These are phyloP conservation scores for Ustilago trichophora DNA, from an alignment of 1,284 basidiomycete genomes.

Conservation along the genomic window DNA sequence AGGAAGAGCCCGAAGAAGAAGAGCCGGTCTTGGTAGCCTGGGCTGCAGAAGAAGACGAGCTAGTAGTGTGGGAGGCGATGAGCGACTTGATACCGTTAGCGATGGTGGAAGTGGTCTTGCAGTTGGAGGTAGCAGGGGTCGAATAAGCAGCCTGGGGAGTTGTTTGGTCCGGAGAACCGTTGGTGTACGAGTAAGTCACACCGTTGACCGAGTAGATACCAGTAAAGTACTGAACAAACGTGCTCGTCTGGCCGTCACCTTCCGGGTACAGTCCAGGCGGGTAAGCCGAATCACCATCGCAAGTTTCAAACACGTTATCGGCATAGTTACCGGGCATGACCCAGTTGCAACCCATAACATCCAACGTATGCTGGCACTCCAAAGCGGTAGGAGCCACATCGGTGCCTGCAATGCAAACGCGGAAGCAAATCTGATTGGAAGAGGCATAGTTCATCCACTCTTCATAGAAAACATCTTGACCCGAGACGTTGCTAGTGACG, in stretches of 20 bases:
- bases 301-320: conserved; percentile 60
- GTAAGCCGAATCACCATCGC: conserved; percentile 65
- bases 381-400: conserved; percentile 51
- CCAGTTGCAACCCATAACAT: conserved; percentile 67
- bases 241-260: conserved; percentile 55
- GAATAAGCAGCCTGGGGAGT: conserved; percentile 64
- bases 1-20: conserved; percentile 3
- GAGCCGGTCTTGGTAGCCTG: conserved; percentile 7
- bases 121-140: conserved; percentile 58
- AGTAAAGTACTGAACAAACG: conserved; percentile 63
- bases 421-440: conserved; percentile 63
- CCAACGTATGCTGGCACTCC: conserved; percentile 64
- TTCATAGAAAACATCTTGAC: conserved; percentile 70
- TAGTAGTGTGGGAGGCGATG: conserved; percentile 11
- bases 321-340: conserved; percentile 66
- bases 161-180: conserved; percentile 54
- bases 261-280: conserved; percentile 63
- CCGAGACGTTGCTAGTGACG: conserved; percentile 70
- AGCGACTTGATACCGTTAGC: conserved; percentile 60
- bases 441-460: conserved; percentile 69
- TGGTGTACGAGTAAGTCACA: conserved; percentile 55
- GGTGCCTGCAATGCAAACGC: conserved; percentile 63
- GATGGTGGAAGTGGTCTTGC: conserved; percentile 47
- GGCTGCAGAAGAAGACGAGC: conserved; percentile 21
- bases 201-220: conserved; percentile 49